Base-by-base conservation (phyloP, 2,329 filamentous ascomycete species). In the Diaporthe eres region DNA sequence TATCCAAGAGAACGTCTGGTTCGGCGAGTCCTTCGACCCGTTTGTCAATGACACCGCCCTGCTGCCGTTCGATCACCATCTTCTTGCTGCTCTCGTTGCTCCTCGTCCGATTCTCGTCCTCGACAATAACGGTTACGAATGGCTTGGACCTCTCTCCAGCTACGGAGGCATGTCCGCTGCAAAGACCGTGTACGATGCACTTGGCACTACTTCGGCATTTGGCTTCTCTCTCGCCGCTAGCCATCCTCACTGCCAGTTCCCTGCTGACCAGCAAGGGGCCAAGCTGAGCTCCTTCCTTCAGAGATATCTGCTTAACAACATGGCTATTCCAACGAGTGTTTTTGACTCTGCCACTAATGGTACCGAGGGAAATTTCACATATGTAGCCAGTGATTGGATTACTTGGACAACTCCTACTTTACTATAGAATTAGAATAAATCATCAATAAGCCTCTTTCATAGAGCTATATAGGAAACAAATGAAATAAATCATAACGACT, bases 141-240 rank as follows among this genome's bases (percentile, higher is more conserved):
- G 88, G 88, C 84, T 90, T 44, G 87, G 88, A 13, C 85, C 85
- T 5, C 83, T 86, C 49, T 85, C 84, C 63, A 88, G 86, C 2
- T 88, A 85, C 75, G 87, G 85, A 9, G 90, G 88, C 80, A 88
- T 88, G 87, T 85, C 85, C 75, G 85, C 84, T 31, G 88, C 83
- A 7, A 83, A 84, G 55, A 82, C 85, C 75, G 85, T 87, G 76
- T 90, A 87, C 79, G 83, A 87, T 79, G 86, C 88, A 1, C 79
- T 88, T 19, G 88, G 87, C 34, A 42, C 19, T 22, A 57, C 53
- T 28, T 57, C 53, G 53, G 6, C 53, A 31, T 57, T 57, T 57
- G 53, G 53, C 53, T 57, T 31, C 25, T 57, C 53, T 57, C 53
- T 57, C 53, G 53, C 53, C 53, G 53, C 53, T 57, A 57, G 53